Evolutionary conservation across 345 rosid species (phyloP).

Genomic region (Excoecaria agallocha): DNA sequence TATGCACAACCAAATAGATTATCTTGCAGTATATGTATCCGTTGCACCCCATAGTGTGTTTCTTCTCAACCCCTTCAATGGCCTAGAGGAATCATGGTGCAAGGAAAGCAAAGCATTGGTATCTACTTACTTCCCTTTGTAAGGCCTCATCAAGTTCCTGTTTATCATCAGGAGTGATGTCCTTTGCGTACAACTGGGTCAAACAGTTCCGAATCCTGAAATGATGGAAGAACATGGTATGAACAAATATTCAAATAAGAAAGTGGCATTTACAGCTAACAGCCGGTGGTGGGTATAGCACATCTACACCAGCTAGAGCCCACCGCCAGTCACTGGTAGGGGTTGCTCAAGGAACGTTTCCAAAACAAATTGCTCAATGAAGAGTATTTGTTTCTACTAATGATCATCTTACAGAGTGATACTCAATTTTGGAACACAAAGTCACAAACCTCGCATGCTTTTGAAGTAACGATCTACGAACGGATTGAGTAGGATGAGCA

Average conservation of each 20-base stretch:
- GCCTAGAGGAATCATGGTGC: too few species aligned
- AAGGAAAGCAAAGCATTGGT: neutral
- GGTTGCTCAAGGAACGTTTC: neutral
- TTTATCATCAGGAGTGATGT: constrained; percentile 96
- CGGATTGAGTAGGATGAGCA: constrained; percentile 39
- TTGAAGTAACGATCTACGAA: constrained; percentile 62
- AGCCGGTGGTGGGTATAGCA: neutral
- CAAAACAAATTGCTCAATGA: neutral
- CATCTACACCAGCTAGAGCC: neutral
- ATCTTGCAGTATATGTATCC: neutral
- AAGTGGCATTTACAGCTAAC: neutral
- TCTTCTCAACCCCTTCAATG: neutral
- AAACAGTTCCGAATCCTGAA: constrained; percentile 83
- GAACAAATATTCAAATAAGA: neutral
- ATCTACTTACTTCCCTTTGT: constrained; percentile 70
- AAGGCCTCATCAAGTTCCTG: constrained; percentile 97
- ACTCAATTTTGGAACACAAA: neutral
- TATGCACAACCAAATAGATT: neutral
- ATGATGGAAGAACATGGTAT: neutral
- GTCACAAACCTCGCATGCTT: constrained; percentile 78
- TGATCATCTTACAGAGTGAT: neutral
- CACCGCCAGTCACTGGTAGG: neutral
- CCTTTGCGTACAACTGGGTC: constrained; percentile 88
- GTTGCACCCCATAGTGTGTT: neutral
- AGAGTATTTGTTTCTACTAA: neutral